Evolutionary conservation across 805 yeast genomes (phyloP).

Genomic region (Kuraishia borneana): DNA sequence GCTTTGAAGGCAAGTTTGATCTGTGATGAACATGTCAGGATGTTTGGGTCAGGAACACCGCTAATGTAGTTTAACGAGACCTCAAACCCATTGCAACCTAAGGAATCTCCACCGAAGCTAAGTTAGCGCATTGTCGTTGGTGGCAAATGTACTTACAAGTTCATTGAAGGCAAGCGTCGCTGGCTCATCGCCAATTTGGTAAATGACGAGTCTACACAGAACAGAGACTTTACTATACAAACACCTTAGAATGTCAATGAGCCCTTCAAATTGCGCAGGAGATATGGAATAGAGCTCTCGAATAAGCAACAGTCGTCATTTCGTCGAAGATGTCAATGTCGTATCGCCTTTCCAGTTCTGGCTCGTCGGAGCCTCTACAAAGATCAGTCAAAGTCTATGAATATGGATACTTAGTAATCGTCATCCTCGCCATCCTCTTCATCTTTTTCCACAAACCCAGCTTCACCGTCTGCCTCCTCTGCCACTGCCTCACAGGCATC

Average conservation of each 20-base stretch:
- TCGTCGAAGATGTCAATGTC: no score
- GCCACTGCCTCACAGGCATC: conserved; percentile 92
- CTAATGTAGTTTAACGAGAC: conserved; percentile 67
- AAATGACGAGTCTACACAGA: no score
- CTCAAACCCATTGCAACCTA: conserved; percentile 29
- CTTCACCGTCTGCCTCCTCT: conserved; percentile 33
- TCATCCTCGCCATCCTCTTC: conserved; percentile 14
- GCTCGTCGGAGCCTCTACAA: no score
- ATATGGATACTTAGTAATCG: conserved; percentile 1
- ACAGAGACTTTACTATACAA: no score
- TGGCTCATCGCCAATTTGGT: no score
- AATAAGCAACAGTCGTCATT: no score
- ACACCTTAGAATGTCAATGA: no score
- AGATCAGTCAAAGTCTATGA: no score
- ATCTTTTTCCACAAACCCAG: conserved; percentile 22
- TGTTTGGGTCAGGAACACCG: conserved; percentile 64
- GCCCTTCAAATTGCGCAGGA: no score
- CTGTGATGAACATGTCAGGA: conserved; percentile 25
- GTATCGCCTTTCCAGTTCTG: no score
- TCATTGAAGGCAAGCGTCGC: no score
- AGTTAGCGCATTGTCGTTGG: not conserved
- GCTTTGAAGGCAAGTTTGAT: conserved; percentile 63
- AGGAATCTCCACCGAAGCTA: conserved; percentile 5
- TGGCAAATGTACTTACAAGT: not conserved
- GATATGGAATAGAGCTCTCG: no score